These are phyloP conservation scores for Cubamyces sp. DNA, from an alignment of 768 basidiomycete genomes.

Conservation along the genomic window DNA sequence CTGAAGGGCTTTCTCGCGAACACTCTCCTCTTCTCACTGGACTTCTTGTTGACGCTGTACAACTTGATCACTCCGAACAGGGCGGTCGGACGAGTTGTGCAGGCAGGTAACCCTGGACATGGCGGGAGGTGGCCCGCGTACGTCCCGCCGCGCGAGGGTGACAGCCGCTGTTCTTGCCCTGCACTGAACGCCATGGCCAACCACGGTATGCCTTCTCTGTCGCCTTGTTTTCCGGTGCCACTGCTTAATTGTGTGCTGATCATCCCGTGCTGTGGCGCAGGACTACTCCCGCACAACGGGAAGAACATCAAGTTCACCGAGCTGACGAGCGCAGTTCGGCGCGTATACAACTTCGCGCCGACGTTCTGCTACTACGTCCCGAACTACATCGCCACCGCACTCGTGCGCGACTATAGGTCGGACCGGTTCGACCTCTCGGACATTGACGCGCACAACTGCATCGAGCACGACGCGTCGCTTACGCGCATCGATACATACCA, in stretches of 20 bases:
- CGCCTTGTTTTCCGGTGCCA: neutral
- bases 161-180: constrained; percentile 76
- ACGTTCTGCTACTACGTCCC: constrained; percentile 72
- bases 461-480: constrained; percentile 72
- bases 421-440: constrained; percentile 71
- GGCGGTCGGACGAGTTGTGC: constrained; percentile 33
- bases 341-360: constrained; percentile 72
- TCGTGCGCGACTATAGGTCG: constrained; percentile 56
- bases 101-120: constrained; percentile 43
- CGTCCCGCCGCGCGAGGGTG: constrained; percentile 56
- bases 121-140: constrained; percentile 74
- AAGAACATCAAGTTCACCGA: constrained; percentile 65
- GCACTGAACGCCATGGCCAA: constrained; percentile 83
- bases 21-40: constrained; percentile 46
- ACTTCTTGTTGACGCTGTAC: constrained; percentile 12
- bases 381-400: constrained; percentile 58
- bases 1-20: constrained; percentile 46
- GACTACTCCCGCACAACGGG: constrained; percentile 64
- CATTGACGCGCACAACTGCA: constrained; percentile 73
- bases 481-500: constrained; percentile 52
- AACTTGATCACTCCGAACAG: constrained; percentile 57
- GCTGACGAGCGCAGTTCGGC: constrained; percentile 45
- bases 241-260: no score
- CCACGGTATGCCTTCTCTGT: constrained; percentile 55
- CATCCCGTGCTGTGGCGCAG: constrained; percentile 18